Evolutionary conservation across 371 early-diverging fungal genomes (phyloP).

Genomic region (Basidiobolus heterosporus): DNA sequence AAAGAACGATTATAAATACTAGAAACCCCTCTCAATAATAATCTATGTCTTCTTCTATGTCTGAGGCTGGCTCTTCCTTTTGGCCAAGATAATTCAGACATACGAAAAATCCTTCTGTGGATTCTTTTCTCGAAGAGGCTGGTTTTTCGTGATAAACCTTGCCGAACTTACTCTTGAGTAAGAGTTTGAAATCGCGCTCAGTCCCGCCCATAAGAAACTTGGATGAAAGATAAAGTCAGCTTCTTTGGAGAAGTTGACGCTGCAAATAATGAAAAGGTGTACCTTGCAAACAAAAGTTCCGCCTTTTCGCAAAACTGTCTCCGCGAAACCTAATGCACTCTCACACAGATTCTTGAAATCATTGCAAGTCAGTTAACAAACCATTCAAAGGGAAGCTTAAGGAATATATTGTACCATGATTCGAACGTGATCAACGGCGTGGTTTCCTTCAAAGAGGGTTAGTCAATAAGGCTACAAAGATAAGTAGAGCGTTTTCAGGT

Average conservation of each 20-base stretch:
- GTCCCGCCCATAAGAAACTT: slow-evolving; percentile 50
- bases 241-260: too few relatives aligned
- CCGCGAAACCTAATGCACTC: slow-evolving; percentile 40
- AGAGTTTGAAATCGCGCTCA: slow-evolving; percentile 26
- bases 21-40: too few relatives aligned
- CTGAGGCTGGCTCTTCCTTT: too few relatives aligned
- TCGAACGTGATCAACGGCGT: slow-evolving; percentile 26
- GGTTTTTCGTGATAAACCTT: slow-evolving; percentile 46
- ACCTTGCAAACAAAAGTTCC: slow-evolving; percentile 64
- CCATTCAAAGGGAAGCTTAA: slow-evolving; percentile 3
- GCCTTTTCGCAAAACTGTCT: slow-evolving; percentile 29
- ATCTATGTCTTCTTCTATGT: too few relatives aligned
- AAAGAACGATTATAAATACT: too few relatives aligned
- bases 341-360: slow-evolving; percentile 39
- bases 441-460: slow-evolving; percentile 9
- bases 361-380: background rate
- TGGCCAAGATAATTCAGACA: slow-evolving; percentile 14
- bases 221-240: too few relatives aligned
- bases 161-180: slow-evolving; percentile 21
- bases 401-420: slow-evolving; percentile 24
- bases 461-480: background rate
- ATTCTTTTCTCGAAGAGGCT: slow-evolving; percentile 46
- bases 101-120: slow-evolving; percentile 63
- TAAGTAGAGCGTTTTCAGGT: background rate
- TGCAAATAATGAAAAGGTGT: background rate